Evolutionary conservation across 495 filamentous ascomycete species (phyloP).

Genomic region (Penicillium coprophilum): DNA sequence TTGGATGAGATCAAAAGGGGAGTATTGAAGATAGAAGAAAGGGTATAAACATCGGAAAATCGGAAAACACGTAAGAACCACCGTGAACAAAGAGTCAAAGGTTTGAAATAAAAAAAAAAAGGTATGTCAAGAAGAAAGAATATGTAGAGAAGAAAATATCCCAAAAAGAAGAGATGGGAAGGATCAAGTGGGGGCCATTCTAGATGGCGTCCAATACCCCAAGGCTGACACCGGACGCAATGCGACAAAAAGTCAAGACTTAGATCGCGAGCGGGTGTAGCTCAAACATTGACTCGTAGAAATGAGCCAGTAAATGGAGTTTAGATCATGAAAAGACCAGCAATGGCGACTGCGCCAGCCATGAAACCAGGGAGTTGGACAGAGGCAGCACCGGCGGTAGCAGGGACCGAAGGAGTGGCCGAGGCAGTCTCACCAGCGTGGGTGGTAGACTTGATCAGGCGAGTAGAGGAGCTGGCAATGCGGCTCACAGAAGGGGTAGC

Average conservation of each 20-base stretch:
- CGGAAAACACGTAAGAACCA: conserved; percentile 26
- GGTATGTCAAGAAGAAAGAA: conserved; percentile 16
- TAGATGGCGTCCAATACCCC: conserved; percentile 8
- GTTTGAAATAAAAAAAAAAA: conserved; percentile 15
- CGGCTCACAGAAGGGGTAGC: conserved; percentile 16
- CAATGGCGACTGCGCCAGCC: conserved; percentile 43
- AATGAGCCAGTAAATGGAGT: background rate
- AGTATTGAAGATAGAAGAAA: conserved; percentile 16
- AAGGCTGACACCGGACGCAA: background rate
- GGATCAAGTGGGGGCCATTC: conserved; percentile 6
- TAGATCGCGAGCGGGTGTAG: conserved; percentile 12
- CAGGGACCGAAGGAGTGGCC: conserved; percentile 28
- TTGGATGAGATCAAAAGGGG: conserved; percentile 19
- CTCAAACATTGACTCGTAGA: conserved; percentile 2
- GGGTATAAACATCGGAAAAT: conserved; percentile 35
- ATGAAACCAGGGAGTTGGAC: conserved; percentile 36
- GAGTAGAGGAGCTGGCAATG: conserved; percentile 22
- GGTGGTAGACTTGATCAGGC: conserved; percentile 21
- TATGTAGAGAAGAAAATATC: conserved; percentile 21
- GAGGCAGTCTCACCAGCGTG: conserved; percentile 6
- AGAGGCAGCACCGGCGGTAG: conserved; percentile 30
- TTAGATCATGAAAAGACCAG: conserved; percentile 47
- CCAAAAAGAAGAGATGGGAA: conserved; percentile 6
- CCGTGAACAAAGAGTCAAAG: conserved; percentile 17
- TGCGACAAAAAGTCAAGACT: background rate